Evolutionary conservation across 148 eudicot genomes (phyloP).

Genomic region (Euryodendron excelsum): DNA sequence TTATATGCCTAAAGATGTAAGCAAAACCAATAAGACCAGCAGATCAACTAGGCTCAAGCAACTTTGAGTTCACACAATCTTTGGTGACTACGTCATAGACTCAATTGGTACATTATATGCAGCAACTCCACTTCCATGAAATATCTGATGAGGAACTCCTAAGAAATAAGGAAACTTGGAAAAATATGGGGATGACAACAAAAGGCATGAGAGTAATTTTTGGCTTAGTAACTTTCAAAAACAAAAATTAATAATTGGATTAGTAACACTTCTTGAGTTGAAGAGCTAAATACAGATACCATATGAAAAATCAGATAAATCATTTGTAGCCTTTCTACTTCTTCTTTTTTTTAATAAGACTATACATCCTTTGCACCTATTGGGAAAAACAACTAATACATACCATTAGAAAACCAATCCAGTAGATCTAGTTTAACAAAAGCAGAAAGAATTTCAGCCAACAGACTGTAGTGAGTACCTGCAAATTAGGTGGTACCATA

Average conservation of each 20-base stretch:
- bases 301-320: neutral
- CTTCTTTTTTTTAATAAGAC: neutral
- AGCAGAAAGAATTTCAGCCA: neutral
- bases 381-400: neutral
- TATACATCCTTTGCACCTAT: neutral
- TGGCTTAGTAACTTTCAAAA: too few relatives aligned
- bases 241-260: neutral
- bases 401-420: neutral
- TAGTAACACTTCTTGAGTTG: neutral
- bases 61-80: too few relatives aligned
- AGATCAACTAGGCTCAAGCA: neutral
- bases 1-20: neutral
- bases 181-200: neutral
- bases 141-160: neutral
- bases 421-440: neutral
- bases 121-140: neutral
- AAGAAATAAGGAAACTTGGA: neutral
- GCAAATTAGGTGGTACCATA: neutral
- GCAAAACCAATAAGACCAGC: neutral
- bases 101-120: neutral
- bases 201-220: neutral
- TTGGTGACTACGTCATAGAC: neutral
- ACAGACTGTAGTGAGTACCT: neutral
- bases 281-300: neutral
- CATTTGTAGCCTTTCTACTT: neutral